These are phyloP conservation scores for Eucalyptus sideroxylon DNA, from an alignment of 345 rosid species.

Conservation along the genomic window DNA sequence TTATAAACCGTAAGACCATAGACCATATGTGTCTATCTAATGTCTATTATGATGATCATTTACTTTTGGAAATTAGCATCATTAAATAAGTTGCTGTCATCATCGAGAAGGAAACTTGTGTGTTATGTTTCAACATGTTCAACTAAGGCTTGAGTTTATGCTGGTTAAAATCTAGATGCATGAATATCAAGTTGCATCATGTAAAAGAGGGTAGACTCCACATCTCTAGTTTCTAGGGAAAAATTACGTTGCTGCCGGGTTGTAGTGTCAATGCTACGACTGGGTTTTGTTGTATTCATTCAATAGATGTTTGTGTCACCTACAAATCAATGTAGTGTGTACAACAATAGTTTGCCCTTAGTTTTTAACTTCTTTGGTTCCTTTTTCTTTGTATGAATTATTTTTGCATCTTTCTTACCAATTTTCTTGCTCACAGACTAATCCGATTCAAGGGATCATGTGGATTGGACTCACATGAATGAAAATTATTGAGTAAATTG, in stretches of 20 bases:
- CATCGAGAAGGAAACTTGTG: background rate
- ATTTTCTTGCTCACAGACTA: background rate
- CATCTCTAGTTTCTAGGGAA: background rate
- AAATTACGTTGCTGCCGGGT: background rate
- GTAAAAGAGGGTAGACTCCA: background rate
- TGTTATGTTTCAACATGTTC: background rate
- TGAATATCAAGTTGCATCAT: background rate
- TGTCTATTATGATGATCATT: background rate
- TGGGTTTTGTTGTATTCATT: rapidly evolving
- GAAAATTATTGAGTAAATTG: background rate
- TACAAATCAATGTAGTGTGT: background rate
- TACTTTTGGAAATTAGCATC: background rate
- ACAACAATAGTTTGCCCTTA: background rate
- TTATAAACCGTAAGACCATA: background rate
- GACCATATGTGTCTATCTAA: background rate
- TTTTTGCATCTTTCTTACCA: background rate
- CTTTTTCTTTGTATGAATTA: background rate
- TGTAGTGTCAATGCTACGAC: background rate
- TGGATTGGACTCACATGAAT: no score
- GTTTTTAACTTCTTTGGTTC: background rate
- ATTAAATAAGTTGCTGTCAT: background rate
- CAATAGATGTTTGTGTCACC: background rate
- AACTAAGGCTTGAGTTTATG: no score
- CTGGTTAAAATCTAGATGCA: background rate
- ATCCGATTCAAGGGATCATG: no score